Base-by-base conservation (phyloP, 352 stramenopile species). In the Sclerospora graminicola region DNA sequence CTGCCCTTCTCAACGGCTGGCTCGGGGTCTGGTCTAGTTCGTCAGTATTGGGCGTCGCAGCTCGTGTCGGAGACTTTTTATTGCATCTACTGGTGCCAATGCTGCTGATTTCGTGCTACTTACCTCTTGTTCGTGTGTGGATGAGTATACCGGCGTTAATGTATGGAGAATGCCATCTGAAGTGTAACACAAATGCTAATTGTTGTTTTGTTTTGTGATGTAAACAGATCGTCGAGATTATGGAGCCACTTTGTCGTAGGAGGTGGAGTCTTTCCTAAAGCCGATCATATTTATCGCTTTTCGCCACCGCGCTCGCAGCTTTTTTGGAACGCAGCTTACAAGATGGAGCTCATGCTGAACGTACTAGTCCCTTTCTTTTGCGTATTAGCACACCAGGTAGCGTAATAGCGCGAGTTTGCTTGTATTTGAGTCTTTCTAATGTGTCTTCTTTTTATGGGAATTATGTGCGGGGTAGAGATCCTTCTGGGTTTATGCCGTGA, bases 291-390 rank as follows among this genome's bases (percentile, higher is more conserved):
- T 36, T 90, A 88, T 44, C 64, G 75, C 29, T 90, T 88, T 46
- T 74, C 59, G 10, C 79, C 75, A 19, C 73, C 71, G 18, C 61
- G 75, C 9, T 85, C 75, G 40, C 66, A 72, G 37, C 70, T 84
- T 34, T 90, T 90, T 42, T 85, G 71, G 75, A 84, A 81, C 33
- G 76, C 76, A 1, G 72, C 73, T 11, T 88, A 84, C 56, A 79
- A 78, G 45, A 85, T 88, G 61, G 79, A 90, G 45, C 50, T 90
- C 23, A 61, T 90, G 37, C 54, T 90, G 2, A 85, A 87, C 42
- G 40, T 83, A 3, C 79, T 72, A 31, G 69, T 90, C 8, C 79
- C 79, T 51, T 53, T 85, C 15, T 89, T 88, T 41, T 86, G 76
- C 40, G 72, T 85, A 15, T 47, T 90, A 18, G 79, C 76, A n/a